Evolutionary conservation across 352 stramenopile species (phyloP).

Genomic region (Phytophthora hibernalis): DNA sequence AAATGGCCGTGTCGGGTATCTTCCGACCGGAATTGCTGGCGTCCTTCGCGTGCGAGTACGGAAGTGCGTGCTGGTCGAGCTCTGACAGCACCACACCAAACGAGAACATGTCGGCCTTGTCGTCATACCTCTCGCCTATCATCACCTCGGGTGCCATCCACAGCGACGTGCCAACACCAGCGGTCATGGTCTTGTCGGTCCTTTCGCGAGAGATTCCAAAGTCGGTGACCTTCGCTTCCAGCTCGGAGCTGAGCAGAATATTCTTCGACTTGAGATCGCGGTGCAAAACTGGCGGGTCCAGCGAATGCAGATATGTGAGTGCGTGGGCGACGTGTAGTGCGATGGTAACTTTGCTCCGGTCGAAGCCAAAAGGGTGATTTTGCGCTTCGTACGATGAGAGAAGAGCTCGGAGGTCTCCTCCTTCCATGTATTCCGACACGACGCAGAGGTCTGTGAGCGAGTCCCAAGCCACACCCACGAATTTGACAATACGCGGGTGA

Average conservation of each 20-base stretch:
- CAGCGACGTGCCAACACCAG: conserved; percentile 29
- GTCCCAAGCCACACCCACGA: conserved; percentile 66
- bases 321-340: conserved; percentile 47
- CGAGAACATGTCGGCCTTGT: conserved; percentile 18
- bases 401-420: conserved; percentile 58
- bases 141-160: no score
- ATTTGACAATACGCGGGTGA: conserved; percentile 60
- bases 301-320: conserved; percentile 15
- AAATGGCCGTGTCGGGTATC: conserved; percentile 19
- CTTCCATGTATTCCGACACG: conserved; percentile 68
- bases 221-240: conserved; percentile 53
- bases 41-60: conserved; percentile 31
- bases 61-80: conserved; percentile 29
- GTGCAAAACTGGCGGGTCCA: no score
- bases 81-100: conserved; percentile 30
- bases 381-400: conserved; percentile 27
- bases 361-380: conserved; percentile 25
- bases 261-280: background rate
- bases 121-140: conserved; percentile 26
- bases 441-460: conserved; percentile 46
- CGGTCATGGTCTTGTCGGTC: conserved; percentile 46
- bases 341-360: conserved; percentile 51
- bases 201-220: conserved; percentile 45
- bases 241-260: conserved; percentile 28
- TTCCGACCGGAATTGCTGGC: conserved; percentile 9